Evolutionary conservation across 257 asterid species (phyloP).

Genomic region (Nicotiana obtusifolia): DNA sequence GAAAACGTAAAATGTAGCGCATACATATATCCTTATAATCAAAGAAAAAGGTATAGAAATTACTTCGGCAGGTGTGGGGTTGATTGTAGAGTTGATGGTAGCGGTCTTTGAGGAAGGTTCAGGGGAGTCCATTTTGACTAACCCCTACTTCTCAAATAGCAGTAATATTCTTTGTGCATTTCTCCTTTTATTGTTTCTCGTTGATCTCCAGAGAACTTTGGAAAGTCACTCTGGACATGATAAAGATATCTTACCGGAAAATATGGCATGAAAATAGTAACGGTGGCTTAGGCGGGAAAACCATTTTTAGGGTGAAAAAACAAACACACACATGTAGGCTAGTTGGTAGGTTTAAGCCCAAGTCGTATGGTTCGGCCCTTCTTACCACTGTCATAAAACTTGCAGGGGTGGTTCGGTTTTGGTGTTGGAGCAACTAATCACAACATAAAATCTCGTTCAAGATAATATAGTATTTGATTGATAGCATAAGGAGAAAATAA

Average conservation of each 20-base stretch:
- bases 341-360: background rate
- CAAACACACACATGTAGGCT: background rate
- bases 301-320: slow-evolving; percentile 14
- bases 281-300: slow-evolving; percentile 36
- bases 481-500: too few species aligned
- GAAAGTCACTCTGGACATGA: background rate
- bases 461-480: too few species aligned
- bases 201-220: background rate
- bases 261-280: slow-evolving; percentile 12
- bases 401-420: background rate
- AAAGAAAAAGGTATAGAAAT: background rate
- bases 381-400: background rate
- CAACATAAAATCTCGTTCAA: too few species aligned
- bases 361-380: background rate
- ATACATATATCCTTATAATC: background rate
- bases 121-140: slow-evolving; percentile 40
- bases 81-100: background rate
- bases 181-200: background rate
- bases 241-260: slow-evolving; percentile 3
- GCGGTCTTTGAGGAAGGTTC: slow-evolving; percentile 24
- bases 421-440: too few species aligned
- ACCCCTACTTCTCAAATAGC: slow-evolving; percentile 29
- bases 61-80: slow-evolving; percentile 25
- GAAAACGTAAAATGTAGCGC: background rate
- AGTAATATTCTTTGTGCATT: background rate